These are phyloP conservation scores for Spathaspora sp. DNA, from an alignment of 805 yeast genomes.

Conservation along the genomic window DNA sequence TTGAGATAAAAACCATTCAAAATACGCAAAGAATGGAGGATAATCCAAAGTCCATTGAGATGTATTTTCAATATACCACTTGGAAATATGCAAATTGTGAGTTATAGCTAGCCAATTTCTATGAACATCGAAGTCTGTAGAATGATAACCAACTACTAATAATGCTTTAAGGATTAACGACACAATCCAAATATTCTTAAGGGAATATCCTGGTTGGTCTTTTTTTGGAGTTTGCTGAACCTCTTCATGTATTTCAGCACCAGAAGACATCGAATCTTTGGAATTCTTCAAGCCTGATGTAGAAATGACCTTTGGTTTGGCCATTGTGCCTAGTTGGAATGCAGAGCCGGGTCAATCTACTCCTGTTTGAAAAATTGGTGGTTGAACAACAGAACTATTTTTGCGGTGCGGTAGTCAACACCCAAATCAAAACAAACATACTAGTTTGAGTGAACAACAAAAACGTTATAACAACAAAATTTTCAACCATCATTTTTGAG, in stretches of 20 bases:
- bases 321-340: neutral
- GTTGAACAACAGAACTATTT: neutral
- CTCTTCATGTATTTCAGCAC: neutral
- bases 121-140: conserved; percentile 97
- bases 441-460: no score
- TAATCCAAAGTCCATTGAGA: conserved; percentile 94
- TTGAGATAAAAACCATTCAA: conserved; percentile 76
- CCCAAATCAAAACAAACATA: neutral
- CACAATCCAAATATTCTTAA: conserved; percentile 35
- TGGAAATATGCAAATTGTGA: conserved; percentile 58
- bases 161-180: conserved; percentile 31
- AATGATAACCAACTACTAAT: conserved; percentile 64
- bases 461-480: no score
- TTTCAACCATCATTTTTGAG: no score
- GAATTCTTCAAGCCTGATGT: neutral
- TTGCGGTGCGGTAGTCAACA: neutral
- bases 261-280: neutral
- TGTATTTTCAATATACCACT: conserved; percentile 82
- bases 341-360: neutral
- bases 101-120: conserved; percentile 97
- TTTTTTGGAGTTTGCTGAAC: neutral
- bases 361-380: neutral
- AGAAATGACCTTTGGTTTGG: neutral
- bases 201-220: conserved; percentile 14
- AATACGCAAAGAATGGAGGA: conserved; percentile 97